A percentile compares a stretch with the other conserved stretches of the same genome.
These are phyloP conservation scores for Cladosporium sphaerospermum DNA, from an alignment of 2,329 filamentous ascomycete species.

Conservation along the genomic window DNA sequence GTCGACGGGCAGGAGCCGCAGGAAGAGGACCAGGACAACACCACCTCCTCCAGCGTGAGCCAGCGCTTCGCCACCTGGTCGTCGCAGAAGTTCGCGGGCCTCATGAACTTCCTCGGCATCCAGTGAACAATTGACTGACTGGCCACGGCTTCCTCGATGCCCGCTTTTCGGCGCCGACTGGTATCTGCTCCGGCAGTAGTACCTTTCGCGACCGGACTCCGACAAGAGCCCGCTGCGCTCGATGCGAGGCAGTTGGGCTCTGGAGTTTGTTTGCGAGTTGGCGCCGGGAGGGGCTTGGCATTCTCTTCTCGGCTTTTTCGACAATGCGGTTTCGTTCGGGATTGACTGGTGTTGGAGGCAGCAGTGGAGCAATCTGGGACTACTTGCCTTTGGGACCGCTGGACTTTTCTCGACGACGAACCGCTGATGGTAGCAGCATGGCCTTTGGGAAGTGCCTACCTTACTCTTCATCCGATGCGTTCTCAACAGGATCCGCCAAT, in stretches of 20 bases:
- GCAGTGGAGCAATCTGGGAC: too few species aligned
- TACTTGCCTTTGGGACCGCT: too few species aligned
- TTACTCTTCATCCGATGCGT: not conserved
- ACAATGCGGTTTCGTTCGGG: too few species aligned
- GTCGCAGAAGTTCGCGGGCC: too few species aligned
- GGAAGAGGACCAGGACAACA: not conserved
- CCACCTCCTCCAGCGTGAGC: not conserved
- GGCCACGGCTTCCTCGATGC: too few species aligned
- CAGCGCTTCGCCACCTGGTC: too few species aligned
- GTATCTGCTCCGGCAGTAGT: constrained; percentile 9
- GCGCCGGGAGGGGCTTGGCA: not conserved
- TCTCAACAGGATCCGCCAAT: not conserved
- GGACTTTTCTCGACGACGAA: too few species aligned
- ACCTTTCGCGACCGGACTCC: constrained; percentile 1
- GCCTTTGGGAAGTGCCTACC: constrained; percentile 4
- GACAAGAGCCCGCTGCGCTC: constrained; percentile 2
- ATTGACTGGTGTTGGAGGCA: too few species aligned
- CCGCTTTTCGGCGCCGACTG: not conserved
- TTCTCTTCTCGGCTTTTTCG: too few species aligned
- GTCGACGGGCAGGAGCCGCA: not conserved
- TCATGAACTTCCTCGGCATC: too few species aligned
- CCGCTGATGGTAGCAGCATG: not conserved
- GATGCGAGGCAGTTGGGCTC: constrained; percentile 8
- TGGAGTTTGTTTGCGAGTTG: constrained; percentile 6
- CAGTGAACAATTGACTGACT: too few species aligned